phyloP scores from a whole-genome alignment of 352 stramenopile species.

The Pythium vanterpoolii region DNA sequence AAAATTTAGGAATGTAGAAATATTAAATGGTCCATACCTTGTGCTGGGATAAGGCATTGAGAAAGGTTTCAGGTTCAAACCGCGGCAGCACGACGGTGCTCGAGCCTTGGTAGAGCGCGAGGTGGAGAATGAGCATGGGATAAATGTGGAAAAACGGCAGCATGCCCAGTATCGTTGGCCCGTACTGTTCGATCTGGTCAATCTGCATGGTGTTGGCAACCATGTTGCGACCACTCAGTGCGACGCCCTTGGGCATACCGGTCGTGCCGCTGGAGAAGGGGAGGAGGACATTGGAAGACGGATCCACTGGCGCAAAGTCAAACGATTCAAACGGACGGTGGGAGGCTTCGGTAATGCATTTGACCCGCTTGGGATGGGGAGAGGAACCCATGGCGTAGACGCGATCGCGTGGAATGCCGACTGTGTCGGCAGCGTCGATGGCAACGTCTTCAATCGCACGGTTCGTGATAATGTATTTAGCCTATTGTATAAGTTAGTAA shows the following conservation, averaged over 20 bases:
- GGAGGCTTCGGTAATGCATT: constrained; percentile 44
- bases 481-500: constrained; percentile 12
- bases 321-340: constrained; percentile 42
- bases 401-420: constrained; percentile 28
- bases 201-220: constrained; percentile 88
- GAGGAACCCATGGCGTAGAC: constrained; percentile 51
- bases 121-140: constrained; percentile 80
- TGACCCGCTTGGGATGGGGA: constrained; percentile 26
- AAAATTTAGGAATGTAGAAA: no score
- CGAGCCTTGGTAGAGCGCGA: constrained; percentile 73
- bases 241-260: constrained; percentile 77
- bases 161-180: constrained; percentile 45
- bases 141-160: constrained; percentile 98
- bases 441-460: constrained; percentile 44
- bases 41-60: constrained; percentile 71
- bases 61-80: constrained; percentile 90
- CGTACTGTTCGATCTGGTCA: constrained; percentile 56
- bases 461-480: constrained; percentile 55
- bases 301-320: constrained; percentile 50
- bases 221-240: constrained; percentile 87
- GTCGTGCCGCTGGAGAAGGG: constrained; percentile 95
- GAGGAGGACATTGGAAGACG: constrained; percentile 52
- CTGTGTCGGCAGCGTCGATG: constrained; percentile 35
- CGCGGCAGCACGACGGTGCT: constrained; percentile 86
- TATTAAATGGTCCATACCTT: constrained; percentile 37